Evolutionary conservation across 768 basidiomycete species (phyloP).

Genomic region (Russula olivacea): DNA sequence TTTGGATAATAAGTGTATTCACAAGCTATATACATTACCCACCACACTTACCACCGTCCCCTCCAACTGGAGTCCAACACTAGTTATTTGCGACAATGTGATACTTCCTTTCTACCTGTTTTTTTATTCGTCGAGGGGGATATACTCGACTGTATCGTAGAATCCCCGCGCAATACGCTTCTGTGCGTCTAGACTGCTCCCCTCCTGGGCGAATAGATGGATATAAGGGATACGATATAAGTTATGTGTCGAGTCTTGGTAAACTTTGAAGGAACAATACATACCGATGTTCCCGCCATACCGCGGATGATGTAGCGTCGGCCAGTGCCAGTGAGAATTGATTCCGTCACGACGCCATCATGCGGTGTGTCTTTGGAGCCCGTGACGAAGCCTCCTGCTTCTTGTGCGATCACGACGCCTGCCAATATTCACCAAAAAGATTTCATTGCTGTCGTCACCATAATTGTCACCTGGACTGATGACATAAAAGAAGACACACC

Average conservation of each 20-base stretch:
- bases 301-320: conserved; percentile 77
- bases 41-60: neutral
- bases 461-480: too few relatives aligned
- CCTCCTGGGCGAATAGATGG: too few relatives aligned
- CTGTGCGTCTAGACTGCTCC: conserved; percentile 67
- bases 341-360: conserved; percentile 53
- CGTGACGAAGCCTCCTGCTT: conserved; percentile 77
- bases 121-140: conserved; percentile 34
- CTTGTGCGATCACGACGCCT: conserved; percentile 84
- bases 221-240: too few relatives aligned
- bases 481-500: conserved; percentile 35
- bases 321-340: conserved; percentile 64
- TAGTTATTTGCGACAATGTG: neutral
- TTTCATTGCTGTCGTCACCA: too few relatives aligned
- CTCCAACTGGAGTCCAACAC: neutral
- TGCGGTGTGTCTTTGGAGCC: conserved; percentile 49
- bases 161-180: conserved; percentile 79
- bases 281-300: conserved; percentile 52
- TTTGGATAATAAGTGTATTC: conserved; percentile 16
- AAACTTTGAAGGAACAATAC: conserved; percentile 20
- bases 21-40: neutral
- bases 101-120: neutral
- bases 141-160: conserved; percentile 74
- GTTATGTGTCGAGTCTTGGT: too few relatives aligned
- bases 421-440: too few relatives aligned